phyloP scores from a whole-genome alignment of 1,139 yeast genomes.

The Suhomyces ambrosiae region DNA sequence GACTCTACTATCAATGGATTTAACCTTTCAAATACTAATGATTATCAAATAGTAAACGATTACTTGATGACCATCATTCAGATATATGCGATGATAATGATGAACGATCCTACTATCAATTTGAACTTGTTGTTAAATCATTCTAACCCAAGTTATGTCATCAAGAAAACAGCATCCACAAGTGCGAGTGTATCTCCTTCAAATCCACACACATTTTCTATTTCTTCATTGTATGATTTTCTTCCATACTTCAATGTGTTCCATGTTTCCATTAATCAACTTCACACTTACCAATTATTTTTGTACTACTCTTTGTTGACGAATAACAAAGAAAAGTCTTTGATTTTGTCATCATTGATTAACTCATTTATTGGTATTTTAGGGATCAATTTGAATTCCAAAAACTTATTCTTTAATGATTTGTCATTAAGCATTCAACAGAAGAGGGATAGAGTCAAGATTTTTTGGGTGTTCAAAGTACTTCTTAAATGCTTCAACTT shows the following conservation, averaged over 20 bases:
- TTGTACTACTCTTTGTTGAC: slow-evolving; percentile 48
- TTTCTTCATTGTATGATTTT: slow-evolving; percentile 47
- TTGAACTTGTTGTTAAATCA: slow-evolving; percentile 45
- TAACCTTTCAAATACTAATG: slow-evolving; percentile 50
- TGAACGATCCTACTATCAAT: slow-evolving; percentile 50
- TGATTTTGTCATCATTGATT: slow-evolving; percentile 43
- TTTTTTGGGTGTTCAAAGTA: slow-evolving; percentile 63
- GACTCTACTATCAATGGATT: slow-evolving; percentile 53
- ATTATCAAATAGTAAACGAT: slow-evolving; percentile 53
- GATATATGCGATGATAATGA: slow-evolving; percentile 50
- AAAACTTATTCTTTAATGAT: slow-evolving; percentile 50
- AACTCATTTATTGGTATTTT: slow-evolving; percentile 51
- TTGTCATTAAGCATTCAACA: slow-evolving; percentile 40
- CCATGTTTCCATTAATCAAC: slow-evolving; percentile 43
- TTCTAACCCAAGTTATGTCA: slow-evolving; percentile 36
- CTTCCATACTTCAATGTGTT: slow-evolving; percentile 50
- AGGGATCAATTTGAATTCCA: slow-evolving; percentile 50
- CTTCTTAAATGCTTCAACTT: slow-evolving; percentile 53
- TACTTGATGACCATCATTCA: slow-evolving; percentile 52
- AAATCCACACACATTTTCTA: slow-evolving; percentile 9
- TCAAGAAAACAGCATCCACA: slow-evolving; percentile 16
- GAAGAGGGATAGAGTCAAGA: slow-evolving; percentile 54
- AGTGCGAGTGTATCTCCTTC: slow-evolving; percentile 10
- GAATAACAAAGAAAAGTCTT: slow-evolving; percentile 50
- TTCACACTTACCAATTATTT: slow-evolving; percentile 47